Evolutionary conservation across 2,329 filamentous ascomycete species (phyloP).

Genomic region (Conoideocrella luteorostrata): DNA sequence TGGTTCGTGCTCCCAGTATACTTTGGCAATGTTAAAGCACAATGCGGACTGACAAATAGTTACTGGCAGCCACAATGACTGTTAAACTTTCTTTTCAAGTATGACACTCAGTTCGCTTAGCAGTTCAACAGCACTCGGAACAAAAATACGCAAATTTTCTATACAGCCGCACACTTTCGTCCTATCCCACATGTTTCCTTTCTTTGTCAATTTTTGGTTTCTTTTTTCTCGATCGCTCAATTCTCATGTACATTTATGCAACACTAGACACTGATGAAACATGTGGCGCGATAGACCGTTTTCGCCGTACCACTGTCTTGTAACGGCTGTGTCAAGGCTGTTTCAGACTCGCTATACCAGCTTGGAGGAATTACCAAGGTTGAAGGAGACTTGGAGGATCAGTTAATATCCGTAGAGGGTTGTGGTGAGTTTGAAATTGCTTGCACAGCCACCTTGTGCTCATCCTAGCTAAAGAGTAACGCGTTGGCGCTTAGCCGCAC

Average conservation of each 20-base stretch:
- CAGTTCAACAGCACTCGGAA: too few relatives aligned
- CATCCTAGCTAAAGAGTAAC: neutral
- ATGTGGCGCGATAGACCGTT: slow-evolving; percentile 58
- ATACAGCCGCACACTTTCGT: too few relatives aligned
- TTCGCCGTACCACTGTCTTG: slow-evolving; percentile 95
- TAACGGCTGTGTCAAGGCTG: slow-evolving; percentile 78
- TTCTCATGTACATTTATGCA: slow-evolving; percentile 6
- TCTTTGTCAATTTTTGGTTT: neutral
- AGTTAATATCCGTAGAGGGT: slow-evolving; percentile 79
- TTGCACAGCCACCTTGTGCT: neutral
- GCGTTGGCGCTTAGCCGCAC: slow-evolving; percentile 52
- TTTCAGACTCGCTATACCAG: slow-evolving; percentile 71
- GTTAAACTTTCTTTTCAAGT: slow-evolving; percentile 42
- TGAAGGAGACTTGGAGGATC: slow-evolving; percentile 72
- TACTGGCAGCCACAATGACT: slow-evolving; percentile 31
- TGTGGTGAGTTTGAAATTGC: slow-evolving; percentile 49
- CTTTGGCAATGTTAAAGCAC: slow-evolving; percentile 8
- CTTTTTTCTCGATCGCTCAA: slow-evolving; percentile 11
- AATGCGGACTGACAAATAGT: neutral
- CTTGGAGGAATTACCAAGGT: slow-evolving; percentile 77
- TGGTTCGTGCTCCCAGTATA: neutral
- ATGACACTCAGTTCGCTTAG: slow-evolving; percentile 10
- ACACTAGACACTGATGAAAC: slow-evolving; percentile 27
- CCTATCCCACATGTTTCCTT: neutral
- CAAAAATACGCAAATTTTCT: slow-evolving; percentile 4